Evolutionary conservation across 257 asterid species (phyloP).

Genomic region (Mentha longifolia): DNA sequence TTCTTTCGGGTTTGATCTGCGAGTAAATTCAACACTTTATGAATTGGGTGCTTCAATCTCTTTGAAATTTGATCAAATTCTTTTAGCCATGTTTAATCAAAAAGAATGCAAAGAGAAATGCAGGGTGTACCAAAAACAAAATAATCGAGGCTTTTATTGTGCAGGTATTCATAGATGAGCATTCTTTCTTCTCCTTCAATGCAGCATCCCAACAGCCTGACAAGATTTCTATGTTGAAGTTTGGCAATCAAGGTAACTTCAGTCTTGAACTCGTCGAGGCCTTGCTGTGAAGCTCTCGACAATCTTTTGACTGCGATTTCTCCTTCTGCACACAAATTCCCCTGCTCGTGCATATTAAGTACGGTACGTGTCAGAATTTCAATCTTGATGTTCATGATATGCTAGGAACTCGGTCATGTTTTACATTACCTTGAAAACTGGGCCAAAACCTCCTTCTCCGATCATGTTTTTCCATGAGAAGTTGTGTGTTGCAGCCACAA

Average conservation of each 20-base stretch:
- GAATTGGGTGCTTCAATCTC: background rate
- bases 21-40: background rate
- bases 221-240: conserved; percentile 58
- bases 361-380: background rate
- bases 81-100: background rate
- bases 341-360: conserved; percentile 39
- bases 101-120: background rate
- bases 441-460: conserved; percentile 50
- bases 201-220: conserved; percentile 54
- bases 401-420: conserved; percentile 20
- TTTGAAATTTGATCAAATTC: background rate
- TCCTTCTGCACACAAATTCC: conserved; percentile 35
- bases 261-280: conserved; percentile 40
- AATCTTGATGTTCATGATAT: no score
- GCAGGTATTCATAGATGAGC: conserved; percentile 37
- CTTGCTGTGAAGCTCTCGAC: conserved; percentile 46
- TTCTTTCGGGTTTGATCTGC: conserved; percentile 35
- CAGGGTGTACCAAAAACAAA: conserved; percentile 31
- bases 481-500: background rate
- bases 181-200: conserved; percentile 45
- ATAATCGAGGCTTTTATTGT: conserved; percentile 37
- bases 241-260: conserved; percentile 44
- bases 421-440: conserved; percentile 48
- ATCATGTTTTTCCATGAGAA: conserved; percentile 40
- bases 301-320: conserved; percentile 55